Conservation (phyloP, 1,284 basidiomycete species). For the Ceratobasidium papillatum region DNA sequence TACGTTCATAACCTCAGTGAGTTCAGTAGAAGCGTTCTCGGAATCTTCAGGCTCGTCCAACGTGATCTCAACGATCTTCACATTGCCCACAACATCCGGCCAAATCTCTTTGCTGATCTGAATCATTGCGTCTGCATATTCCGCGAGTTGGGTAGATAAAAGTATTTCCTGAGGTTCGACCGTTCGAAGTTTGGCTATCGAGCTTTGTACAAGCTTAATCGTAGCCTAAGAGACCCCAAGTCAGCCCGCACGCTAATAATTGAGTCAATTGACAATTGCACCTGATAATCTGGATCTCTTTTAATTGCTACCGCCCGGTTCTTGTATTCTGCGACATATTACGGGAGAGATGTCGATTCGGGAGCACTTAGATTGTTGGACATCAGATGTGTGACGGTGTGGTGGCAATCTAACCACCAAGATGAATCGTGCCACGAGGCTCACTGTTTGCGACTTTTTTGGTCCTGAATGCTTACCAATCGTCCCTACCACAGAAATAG, state of each 20-base stretch:
- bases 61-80: background rate
- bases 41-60: background rate
- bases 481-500: no score
- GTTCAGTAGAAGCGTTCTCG: no score
- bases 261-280: background rate
- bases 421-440: no score
- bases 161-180: background rate
- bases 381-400: no score
- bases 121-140: background rate
- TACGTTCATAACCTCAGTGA: no score
- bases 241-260: background rate
- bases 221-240: background rate
- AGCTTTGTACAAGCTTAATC: background rate
- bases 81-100: background rate
- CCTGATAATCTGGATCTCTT: background rate
- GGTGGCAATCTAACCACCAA: no score
- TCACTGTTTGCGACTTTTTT: no score
- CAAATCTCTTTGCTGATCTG: conserved; percentile 6
- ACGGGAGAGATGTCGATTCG: background rate
- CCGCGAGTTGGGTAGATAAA: background rate
- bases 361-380: no score
- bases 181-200: background rate
- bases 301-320: background rate
- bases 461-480: no score
- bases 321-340: background rate